Evolutionary conservation across 192 early-diverging fungal genomes (phyloP), one percentile per base, ranked within the genome.

Genomic region (Umbelopsis sp.): DNA sequence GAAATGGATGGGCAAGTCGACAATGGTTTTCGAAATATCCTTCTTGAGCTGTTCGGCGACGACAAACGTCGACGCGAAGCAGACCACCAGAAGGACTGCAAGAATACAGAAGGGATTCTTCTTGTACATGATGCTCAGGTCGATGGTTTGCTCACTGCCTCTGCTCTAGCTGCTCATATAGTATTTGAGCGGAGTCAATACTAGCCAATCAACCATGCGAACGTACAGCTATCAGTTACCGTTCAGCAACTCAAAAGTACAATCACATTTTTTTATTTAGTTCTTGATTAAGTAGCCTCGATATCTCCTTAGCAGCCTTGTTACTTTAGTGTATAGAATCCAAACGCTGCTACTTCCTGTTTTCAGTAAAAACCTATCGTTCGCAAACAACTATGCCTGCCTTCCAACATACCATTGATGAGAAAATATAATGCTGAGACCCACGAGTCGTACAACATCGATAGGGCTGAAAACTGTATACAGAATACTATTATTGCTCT

Each of bases 1-100:
- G 68, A 84, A 80, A 35, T 74, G 47, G 9, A 78, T 65, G 15
- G 84, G 82, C 15, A 82, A 75, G 16, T 49, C 18, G 23, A 77
- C 66, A 1, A 49, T 30, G 10, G 18, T 47, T 2, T 66, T 65
- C 13, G 69, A n/a, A 22, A 53, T 51, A 15, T 33, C 74, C 12
- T 21, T 52, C 21, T 49, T 65, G 44, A 27, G 25, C 22, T n/a
- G 53, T 23, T 30, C 22, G 9, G 48, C 47, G n/a, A 61, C 27
- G 13, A 30, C 55, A 18, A 61, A 25, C 7, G 55, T 61, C 55
- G 55, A 61, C 55, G 55, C 55, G 25, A 61, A 61, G 55, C 30
- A 61, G 55, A 61, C 55, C 37, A 41, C 37, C 55, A 61, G 55
- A 30, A 61, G 55, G 55, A 61, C 55, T 61, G 55, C 25, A 61